These are phyloP conservation scores for Penicillium ucsense DNA, from an alignment of 495 filamentous ascomycete genomes.

Conservation along the genomic window DNA sequence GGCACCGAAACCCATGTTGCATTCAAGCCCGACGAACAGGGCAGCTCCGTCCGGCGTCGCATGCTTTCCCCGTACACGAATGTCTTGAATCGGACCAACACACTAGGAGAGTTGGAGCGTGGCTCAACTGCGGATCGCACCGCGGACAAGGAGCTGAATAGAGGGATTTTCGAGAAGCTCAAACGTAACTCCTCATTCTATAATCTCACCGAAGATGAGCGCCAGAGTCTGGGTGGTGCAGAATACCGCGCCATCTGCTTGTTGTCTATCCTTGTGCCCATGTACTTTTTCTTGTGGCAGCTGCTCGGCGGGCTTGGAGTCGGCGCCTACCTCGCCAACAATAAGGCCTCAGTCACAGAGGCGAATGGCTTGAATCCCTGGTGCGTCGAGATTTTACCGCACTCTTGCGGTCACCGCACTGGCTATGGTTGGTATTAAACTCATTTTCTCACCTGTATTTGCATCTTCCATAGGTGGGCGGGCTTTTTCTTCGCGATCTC, in stretches of 20 bases:
- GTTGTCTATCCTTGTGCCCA: constrained; percentile 53
- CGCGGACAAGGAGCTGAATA: background rate
- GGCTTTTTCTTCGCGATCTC: constrained; percentile 3
- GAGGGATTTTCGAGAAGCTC: background rate
- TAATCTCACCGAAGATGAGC: constrained; percentile 48
- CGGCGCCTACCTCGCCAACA: constrained; percentile 53
- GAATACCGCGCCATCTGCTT: constrained; percentile 60
- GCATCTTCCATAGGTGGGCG: background rate
- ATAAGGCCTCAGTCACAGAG: constrained; percentile 39
- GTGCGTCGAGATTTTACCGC: background rate
- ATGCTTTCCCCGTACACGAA: constrained; percentile 3
- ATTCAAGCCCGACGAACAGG: background rate
- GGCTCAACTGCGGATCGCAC: background rate
- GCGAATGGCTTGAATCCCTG: constrained; percentile 54
- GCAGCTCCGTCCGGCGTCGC: background rate
- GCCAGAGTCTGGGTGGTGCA: constrained; percentile 56
- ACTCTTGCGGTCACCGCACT: no score
- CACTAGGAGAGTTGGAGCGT: background rate
- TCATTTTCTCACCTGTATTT: background rate
- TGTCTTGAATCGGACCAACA: background rate
- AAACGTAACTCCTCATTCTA: constrained; percentile 54
- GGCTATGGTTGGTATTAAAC: no score
- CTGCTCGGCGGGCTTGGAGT: constrained; percentile 54
- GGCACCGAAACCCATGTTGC: background rate
- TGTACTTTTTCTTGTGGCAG: constrained; percentile 65